phyloP scores from a whole-genome alignment of 2,329 filamentous ascomycete species.

The Monosporascus cannonballus region DNA sequence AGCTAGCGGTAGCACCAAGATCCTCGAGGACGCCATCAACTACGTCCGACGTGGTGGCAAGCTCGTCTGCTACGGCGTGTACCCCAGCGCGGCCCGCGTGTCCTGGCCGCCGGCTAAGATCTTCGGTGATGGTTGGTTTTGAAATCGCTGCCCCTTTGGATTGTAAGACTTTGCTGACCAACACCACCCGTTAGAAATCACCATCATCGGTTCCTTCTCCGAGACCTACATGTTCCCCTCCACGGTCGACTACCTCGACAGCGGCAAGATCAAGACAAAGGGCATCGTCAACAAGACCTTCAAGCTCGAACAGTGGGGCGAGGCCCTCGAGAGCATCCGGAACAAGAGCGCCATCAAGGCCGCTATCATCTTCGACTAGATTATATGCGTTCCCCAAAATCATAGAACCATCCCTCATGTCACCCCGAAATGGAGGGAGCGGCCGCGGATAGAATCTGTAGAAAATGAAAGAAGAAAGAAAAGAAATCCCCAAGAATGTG shows the following conservation, averaged over 20 bases:
- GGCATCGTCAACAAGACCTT: constrained; percentile 71
- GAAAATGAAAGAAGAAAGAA: no score
- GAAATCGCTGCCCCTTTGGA: not conserved
- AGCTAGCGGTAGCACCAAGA: constrained; percentile 62
- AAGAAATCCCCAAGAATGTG: no score
- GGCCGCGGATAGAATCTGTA: no score
- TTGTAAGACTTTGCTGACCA: constrained; percentile 16
- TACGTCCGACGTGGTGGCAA: constrained; percentile 67
- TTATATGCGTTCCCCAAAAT: not conserved
- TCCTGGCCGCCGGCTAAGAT: constrained; percentile 68
- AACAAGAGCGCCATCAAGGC: constrained; percentile 72
- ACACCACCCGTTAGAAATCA: constrained; percentile 51
- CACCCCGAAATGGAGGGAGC: not conserved
- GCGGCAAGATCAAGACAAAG: constrained; percentile 54
- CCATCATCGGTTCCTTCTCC: constrained; percentile 66
- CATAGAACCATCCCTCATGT: not conserved
- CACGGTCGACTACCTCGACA: constrained; percentile 48
- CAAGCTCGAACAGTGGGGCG: constrained; percentile 65
- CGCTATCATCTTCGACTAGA: constrained; percentile 62
- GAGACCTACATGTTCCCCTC: constrained; percentile 66
- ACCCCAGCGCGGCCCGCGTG: constrained; percentile 55
- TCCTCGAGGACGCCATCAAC: constrained; percentile 65
- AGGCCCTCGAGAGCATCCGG: constrained; percentile 64
- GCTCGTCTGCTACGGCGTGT: constrained; percentile 67
- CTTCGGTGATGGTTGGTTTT: constrained; percentile 40